These are phyloP conservation scores for Tolypocladium tundrense DNA, from an alignment of 2,329 filamentous ascomycete species.

Conservation along the genomic window DNA sequence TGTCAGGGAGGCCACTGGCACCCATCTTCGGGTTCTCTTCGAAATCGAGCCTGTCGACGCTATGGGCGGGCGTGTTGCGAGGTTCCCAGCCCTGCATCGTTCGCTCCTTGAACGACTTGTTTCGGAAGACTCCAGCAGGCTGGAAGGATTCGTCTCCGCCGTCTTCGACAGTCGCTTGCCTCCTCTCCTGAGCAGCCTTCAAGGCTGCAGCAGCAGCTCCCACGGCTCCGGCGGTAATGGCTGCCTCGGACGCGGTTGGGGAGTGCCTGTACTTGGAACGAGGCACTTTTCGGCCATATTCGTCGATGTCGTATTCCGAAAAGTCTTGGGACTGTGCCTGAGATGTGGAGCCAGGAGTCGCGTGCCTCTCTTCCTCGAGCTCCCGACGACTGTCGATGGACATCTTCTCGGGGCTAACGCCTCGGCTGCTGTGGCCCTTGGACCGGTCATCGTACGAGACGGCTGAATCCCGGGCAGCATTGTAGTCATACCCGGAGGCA, in stretches of 20 bases:
- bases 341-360: constrained; percentile 27
- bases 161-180: constrained; percentile 25
- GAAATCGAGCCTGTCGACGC: constrained; percentile 45
- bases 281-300: constrained; percentile 46
- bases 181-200: constrained; percentile 37
- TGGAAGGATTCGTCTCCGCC: constrained; percentile 28
- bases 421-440: constrained; percentile 21
- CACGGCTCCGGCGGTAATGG: constrained; percentile 47
- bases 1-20: constrained; percentile 59
- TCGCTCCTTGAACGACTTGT: constrained; percentile 58
- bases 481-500: constrained; percentile 41
- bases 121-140: constrained; percentile 43
- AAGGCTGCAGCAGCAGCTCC: constrained; percentile 41
- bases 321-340: constrained; percentile 35
- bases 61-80: constrained; percentile 46
- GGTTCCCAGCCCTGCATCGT: constrained; percentile 43
- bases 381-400: constrained; percentile 29
- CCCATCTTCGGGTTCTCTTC: constrained; percentile 48
- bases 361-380: constrained; percentile 26
- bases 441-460: constrained; percentile 22
- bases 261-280: constrained; percentile 34
- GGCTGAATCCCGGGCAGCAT: constrained; percentile 25
- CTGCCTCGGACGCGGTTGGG: constrained; percentile 46
- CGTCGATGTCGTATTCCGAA: constrained; percentile 47
- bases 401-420: constrained; percentile 30